A percentile compares a stretch with the other conserved stretches of the same genome.
These are phyloP conservation scores for Acanthamoeba healyi DNA, from an alignment of 208 protist genomes.

Conservation along the genomic window DNA sequence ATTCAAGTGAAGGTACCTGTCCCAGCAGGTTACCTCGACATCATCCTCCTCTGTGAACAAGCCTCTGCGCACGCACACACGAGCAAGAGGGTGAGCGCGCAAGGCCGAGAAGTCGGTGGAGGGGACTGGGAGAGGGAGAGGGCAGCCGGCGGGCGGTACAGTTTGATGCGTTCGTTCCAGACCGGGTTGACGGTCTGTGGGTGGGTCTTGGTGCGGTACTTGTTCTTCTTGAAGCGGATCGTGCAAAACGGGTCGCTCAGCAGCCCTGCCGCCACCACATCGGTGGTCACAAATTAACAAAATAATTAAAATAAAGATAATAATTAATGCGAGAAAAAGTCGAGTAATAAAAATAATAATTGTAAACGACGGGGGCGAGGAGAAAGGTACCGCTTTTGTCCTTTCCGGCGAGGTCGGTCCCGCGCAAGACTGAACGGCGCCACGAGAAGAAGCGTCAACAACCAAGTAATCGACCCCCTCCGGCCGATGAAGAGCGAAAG, in stretches of 20 bases:
- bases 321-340: no score
- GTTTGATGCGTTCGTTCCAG: constrained; percentile 39
- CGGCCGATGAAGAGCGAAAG: background rate
- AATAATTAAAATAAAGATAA: background rate
- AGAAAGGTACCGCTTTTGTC: background rate
- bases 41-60: constrained; percentile 34
- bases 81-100: background rate
- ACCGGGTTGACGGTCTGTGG: constrained; percentile 36
- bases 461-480: no score
- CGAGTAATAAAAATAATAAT: background rate
- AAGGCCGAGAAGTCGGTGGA: background rate
- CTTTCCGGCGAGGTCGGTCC: background rate
- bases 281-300: no score
- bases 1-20: no score
- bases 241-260: constrained; percentile 44
- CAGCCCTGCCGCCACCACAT: no score
- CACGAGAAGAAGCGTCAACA: no score
- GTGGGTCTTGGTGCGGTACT: constrained; percentile 59
- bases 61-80: background rate
- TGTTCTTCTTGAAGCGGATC: constrained; percentile 39
- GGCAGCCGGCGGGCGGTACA: background rate
- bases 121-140: background rate
- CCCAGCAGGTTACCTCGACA: constrained; percentile 28
- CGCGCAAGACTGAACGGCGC: background rate
- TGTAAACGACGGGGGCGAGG: background rate